phyloP scores from a whole-genome alignment of 805 yeast species.

The Starmerella khaoyaiensis region DNA sequence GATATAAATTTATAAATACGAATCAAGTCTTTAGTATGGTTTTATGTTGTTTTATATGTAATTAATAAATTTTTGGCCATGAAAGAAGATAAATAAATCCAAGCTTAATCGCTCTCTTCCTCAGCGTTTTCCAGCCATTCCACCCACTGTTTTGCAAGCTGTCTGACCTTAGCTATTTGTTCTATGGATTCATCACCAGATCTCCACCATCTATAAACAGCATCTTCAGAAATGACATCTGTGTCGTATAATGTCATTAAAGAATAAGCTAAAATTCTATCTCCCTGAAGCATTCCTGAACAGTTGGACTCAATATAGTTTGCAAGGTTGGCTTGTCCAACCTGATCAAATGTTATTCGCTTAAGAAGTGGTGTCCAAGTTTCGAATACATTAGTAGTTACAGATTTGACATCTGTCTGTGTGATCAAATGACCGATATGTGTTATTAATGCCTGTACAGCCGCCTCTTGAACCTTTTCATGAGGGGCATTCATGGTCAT shows the following conservation, averaged over 20 bases:
- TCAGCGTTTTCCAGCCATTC: slow-evolving; percentile 80
- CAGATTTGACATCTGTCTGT: slow-evolving; percentile 64
- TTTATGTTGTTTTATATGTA: too few relatives aligned
- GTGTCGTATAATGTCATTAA: slow-evolving; percentile 58
- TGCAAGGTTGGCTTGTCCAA: slow-evolving; percentile 66
- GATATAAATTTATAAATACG: too few relatives aligned
- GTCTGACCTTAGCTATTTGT: slow-evolving; percentile 38
- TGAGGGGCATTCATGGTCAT: slow-evolving; percentile 96
- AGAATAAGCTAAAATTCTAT: slow-evolving; percentile 37
- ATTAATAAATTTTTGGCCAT: too few relatives aligned
- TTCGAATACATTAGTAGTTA: slow-evolving; percentile 58
- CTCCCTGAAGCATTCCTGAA: slow-evolving; percentile 31
- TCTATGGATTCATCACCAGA: slow-evolving; percentile 34
- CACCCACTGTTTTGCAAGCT: slow-evolving; percentile 56
- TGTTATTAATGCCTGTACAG: slow-evolving; percentile 54
- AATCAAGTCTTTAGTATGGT: too few relatives aligned
- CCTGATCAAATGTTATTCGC: slow-evolving; percentile 72
- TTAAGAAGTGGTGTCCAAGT: slow-evolving; percentile 73
- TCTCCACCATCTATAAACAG: slow-evolving; percentile 77
- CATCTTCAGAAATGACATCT: slow-evolving; percentile 74
- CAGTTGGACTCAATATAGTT: slow-evolving; percentile 34
- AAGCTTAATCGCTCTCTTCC: slow-evolving; percentile 41
- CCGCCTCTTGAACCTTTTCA: slow-evolving; percentile 80
- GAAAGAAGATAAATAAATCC: slow-evolving; percentile 5
- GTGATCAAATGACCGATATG: slow-evolving; percentile 64